These are phyloP conservation scores for Neurospora sp. DNA, from an alignment of 495 filamentous ascomycete species.

Conservation along the genomic window DNA sequence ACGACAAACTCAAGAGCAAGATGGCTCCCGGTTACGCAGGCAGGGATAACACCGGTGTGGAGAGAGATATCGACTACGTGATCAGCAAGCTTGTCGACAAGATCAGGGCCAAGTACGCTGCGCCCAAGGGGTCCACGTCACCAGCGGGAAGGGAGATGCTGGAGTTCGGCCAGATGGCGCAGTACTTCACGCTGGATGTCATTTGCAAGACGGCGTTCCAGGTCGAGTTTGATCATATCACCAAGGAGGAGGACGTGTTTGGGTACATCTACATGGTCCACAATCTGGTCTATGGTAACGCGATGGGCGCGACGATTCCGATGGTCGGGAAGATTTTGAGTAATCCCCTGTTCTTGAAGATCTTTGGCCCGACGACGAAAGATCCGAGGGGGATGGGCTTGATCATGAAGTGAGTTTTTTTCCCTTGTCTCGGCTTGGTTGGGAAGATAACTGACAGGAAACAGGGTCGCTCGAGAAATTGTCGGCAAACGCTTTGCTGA, in stretches of 20 bases:
- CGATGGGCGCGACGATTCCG: slow-evolving; percentile 21
- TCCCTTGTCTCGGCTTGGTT: background rate
- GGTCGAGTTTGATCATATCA: slow-evolving; percentile 39
- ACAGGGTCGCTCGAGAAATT: slow-evolving; percentile 20
- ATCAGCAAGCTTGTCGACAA: slow-evolving; percentile 28
- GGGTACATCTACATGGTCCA: slow-evolving; percentile 35
- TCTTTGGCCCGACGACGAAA: slow-evolving; percentile 44
- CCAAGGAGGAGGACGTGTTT: slow-evolving; percentile 37
- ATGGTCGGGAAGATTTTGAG: slow-evolving; percentile 18
- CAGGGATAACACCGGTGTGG: slow-evolving; percentile 37
- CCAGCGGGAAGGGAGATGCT: slow-evolving; percentile 14
- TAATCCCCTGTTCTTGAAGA: slow-evolving; percentile 37
- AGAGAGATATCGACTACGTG: slow-evolving; percentile 35
- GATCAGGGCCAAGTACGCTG: slow-evolving; percentile 25
- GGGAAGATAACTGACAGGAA: background rate
- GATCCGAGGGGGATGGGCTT: slow-evolving; percentile 35
- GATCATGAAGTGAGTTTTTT: slow-evolving; percentile 26
- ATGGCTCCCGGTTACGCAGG: slow-evolving; percentile 37
- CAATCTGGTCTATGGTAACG: slow-evolving; percentile 18
- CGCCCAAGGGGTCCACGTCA: slow-evolving; percentile 14
- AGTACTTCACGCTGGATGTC: slow-evolving; percentile 43
- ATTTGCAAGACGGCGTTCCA: slow-evolving; percentile 42
- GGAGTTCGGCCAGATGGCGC: slow-evolving; percentile 33
- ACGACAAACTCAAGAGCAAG: slow-evolving; percentile 30
- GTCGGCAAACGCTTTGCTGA: slow-evolving; percentile 24